phyloP scores from a whole-genome alignment of 768 basidiomycete species.

The Rubroboletus satanas region DNA sequence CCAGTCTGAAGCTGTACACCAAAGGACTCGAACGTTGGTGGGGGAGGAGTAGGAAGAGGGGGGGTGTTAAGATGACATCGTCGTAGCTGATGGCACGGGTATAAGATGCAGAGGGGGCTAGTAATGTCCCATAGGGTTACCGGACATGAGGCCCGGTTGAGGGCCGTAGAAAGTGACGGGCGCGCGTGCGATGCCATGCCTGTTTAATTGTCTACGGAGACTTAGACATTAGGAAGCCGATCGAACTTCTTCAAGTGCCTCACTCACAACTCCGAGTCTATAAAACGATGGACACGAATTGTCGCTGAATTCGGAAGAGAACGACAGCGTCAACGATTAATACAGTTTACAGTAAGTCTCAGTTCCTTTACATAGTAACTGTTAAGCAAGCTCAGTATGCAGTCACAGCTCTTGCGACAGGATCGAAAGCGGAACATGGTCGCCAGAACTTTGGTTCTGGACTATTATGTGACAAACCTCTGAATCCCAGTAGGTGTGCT shows the following conservation, averaged over 20 bases:
- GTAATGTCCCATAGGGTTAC: slow-evolving; percentile 24
- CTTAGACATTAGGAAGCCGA: no score
- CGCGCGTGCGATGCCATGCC: slow-evolving; percentile 17
- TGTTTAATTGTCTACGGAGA: background rate
- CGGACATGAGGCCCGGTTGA: no score
- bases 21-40: slow-evolving; percentile 35
- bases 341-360: background rate
- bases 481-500: no score
- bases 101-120: slow-evolving; percentile 39
- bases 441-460: no score
- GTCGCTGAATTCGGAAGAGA: background rate
- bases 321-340: background rate
- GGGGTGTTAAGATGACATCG: slow-evolving; percentile 45
- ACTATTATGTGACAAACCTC: no score
- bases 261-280: slow-evolving; percentile 17
- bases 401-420: no score
- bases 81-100: slow-evolving; percentile 52
- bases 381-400: background rate
- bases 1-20: slow-evolving; percentile 38
- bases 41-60: slow-evolving; percentile 42
- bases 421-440: no score
- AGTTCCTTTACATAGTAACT: background rate
- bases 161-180: slow-evolving; percentile 22
- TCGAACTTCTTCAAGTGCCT: background rate
- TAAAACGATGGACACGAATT: background rate